These are phyloP conservation scores for Amylostereum areolatum DNA, from an alignment of 1,284 basidiomycete genomes.

Conservation along the genomic window DNA sequence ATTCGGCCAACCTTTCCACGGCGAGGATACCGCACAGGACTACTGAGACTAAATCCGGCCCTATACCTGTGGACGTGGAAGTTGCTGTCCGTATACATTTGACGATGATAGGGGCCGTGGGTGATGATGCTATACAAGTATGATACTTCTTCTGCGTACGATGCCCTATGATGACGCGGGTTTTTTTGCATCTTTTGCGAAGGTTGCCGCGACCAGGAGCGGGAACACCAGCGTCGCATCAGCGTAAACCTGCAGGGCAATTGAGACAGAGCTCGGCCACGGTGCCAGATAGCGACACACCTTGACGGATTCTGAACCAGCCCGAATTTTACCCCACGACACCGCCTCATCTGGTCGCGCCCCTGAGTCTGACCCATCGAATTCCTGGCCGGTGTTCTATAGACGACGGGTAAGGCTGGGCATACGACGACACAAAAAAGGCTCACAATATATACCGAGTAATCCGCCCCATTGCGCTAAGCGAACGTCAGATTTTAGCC, in stretches of 20 bases:
- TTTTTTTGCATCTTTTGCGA: no score
- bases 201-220: slow-evolving; percentile 66
- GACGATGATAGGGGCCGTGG: no score
- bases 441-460: slow-evolving; percentile 88
- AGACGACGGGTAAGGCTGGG: neutral
- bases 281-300: slow-evolving; percentile 30
- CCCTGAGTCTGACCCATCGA: slow-evolving; percentile 97
- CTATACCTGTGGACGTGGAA: no score
- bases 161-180: no score
- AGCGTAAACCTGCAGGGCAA: slow-evolving; percentile 36
- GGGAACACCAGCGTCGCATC: slow-evolving; percentile 75
- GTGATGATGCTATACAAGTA: no score
- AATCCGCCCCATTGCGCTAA: slow-evolving; percentile 96
- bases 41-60: no score
- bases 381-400: slow-evolving; percentile 97
- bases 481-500: neutral
- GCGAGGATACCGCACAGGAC: no score
- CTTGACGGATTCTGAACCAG: slow-evolving; percentile 89
- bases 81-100: no score
- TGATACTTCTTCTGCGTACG: no score
- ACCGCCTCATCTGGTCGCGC: slow-evolving; percentile 97
- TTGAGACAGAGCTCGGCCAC: neutral
- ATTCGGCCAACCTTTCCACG: neutral
- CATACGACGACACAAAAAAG: slow-evolving; percentile 6
- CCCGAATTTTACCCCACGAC: slow-evolving; percentile 98